phyloP scores from a whole-genome alignment of 2,329 filamentous ascomycete genomes.

The Biscogniauxia mediterranea region DNA sequence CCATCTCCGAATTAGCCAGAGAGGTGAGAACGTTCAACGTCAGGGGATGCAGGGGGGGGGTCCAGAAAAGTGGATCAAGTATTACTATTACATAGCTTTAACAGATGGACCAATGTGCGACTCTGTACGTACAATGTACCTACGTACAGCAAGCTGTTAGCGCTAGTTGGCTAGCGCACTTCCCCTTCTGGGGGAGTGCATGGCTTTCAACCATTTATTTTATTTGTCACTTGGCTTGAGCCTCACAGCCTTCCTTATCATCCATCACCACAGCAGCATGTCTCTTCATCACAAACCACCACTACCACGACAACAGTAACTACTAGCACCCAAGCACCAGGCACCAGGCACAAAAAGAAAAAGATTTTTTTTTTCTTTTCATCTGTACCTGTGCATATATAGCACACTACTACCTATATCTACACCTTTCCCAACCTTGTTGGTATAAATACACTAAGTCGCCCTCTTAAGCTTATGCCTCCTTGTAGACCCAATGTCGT shows the following conservation, averaged over 20 bases:
- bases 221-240: not conserved
- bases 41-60: conserved; percentile 12
- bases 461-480: not conserved
- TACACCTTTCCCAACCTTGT: not conserved
- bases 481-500: not conserved
- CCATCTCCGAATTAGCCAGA: not conserved
- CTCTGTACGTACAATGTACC: no score
- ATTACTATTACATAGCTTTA: not conserved
- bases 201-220: not conserved
- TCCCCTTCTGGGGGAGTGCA: conserved; percentile 1
- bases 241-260: not conserved
- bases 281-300: not conserved
- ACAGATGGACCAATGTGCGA: not conserved
- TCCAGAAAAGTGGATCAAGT: conserved; percentile 3
- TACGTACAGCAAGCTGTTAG: not conserved
- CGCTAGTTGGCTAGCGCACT: not conserved
- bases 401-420: no score
- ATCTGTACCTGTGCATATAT: not conserved
- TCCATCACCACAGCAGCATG: not conserved
- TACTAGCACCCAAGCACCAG: not conserved
- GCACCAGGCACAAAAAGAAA: no score
- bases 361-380: no score
- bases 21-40: conserved; percentile 9
- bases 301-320: not conserved
- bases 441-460: not conserved